Base-by-base conservation (phyloP, 495 filamentous ascomycete species). In the Choiromyces venosus region DNA sequence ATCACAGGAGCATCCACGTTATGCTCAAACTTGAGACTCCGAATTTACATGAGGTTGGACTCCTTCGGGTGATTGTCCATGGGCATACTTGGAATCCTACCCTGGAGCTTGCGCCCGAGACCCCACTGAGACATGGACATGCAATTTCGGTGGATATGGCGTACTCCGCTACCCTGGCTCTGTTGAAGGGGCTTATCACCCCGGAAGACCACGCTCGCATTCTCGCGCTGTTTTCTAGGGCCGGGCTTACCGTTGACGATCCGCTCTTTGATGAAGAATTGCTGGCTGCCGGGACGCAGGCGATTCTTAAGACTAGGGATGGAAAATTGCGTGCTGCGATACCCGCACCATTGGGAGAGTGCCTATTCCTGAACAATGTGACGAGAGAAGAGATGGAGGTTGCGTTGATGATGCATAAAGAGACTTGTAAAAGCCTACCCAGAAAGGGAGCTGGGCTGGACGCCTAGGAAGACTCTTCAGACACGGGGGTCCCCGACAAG, bases 81-180 rank as follows among this genome's bases (percentile, higher is more conserved):
- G 89, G 89, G 9, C 88, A 90, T 76, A 90, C 88, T 1, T 91
- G 88, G 88, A 89, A 87, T 6, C 88, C 88, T 1, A 83, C 89
- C 25, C 87, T 89, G 69, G 88, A 89, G 73, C 84, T 91, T 21
- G 83, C 87, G 18, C 89, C 88, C 0, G 84, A 88, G 65, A 86
- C 84, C 0, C 88, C 88, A 6, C 84, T 90, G 12, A 85, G 89
- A 37, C 89, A 90, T 73, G 35, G 89, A 1, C 88, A 90, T 74
- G 88, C 89, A 21, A 90, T 91, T 68, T 87, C 85, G 12, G 88
- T 90, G 67, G 89, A 90, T 74, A 90, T 90, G 89, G 89, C 89
- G 0, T 91, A 86, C 78, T 88, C 87, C 14, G 87, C 88, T 2
- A 89, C 88, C 0, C 81, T 90, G 14, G 88, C 88, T 35, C 85